Evolutionary conservation across 2,329 filamentous ascomycete species (phyloP).

Genomic region (Beauveria varroae): DNA sequence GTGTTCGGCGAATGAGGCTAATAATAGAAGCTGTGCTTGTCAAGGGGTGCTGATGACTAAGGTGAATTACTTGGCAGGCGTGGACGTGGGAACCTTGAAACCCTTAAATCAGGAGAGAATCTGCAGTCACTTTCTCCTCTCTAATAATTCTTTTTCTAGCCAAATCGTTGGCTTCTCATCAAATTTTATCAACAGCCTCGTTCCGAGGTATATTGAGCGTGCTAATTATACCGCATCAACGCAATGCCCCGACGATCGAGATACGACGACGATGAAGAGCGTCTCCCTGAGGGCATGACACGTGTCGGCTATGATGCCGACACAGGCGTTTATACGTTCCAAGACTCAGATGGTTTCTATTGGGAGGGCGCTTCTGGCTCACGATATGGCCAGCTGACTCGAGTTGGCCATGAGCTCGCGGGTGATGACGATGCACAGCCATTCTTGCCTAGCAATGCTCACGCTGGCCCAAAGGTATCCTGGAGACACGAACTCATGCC

Average conservation of each 20-base stretch:
- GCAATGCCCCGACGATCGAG: slow-evolving; percentile 35
- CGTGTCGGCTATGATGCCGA: slow-evolving; percentile 51
- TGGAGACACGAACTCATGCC: slow-evolving; percentile 46
- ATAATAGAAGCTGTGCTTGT: too few relatives aligned
- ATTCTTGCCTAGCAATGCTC: slow-evolving; percentile 20
- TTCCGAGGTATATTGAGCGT: too few relatives aligned
- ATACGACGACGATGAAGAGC: slow-evolving; percentile 41
- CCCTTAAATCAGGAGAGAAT: neutral
- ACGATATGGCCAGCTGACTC: slow-evolving; percentile 40
- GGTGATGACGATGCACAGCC: slow-evolving; percentile 22
- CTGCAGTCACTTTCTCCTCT: neutral
- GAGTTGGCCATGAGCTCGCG: slow-evolving; percentile 25
- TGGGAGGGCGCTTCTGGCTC: slow-evolving; percentile 45
- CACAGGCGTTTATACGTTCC: slow-evolving; percentile 44
- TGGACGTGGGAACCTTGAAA: neutral
- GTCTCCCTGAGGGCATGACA: slow-evolving; percentile 47
- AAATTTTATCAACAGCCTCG: neutral
- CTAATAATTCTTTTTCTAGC: neutral
- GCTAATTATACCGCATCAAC: neutral
- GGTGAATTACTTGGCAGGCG: neutral
- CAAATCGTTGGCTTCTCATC: neutral
- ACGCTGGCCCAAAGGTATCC: slow-evolving; percentile 26
- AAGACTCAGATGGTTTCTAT: slow-evolving; percentile 37
- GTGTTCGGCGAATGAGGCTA: too few relatives aligned
- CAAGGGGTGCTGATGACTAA: slow-evolving; percentile 5